Base-by-base conservation (phyloP, 306 rosid species). In the Lotus japonicus region DNA sequence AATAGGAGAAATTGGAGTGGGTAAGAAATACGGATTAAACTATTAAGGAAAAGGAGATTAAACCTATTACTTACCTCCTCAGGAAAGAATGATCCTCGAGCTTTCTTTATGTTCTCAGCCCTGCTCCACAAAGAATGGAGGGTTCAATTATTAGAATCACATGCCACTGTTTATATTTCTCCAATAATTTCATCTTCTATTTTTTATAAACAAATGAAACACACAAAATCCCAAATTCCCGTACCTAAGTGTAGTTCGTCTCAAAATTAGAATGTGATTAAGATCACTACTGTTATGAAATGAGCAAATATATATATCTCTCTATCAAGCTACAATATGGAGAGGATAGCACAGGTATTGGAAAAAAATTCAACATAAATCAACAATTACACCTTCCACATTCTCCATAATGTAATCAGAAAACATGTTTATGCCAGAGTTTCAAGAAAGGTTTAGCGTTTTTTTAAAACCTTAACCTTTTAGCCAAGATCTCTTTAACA, bases 31-130 rank as follows among this genome's bases (percentile, higher is more conserved):
- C 54, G 23, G 26, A 56, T 45, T 58, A 14, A 14, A 15, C 12
- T 41, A 75, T 7, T 17, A 53, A 68, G 64, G 28, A 79, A 31
- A 31, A 31, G 7, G 7, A 31, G 36, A 31, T 31, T 0, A 5
- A 31, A 31, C 36, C 2, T 31, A 31, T 31, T 64, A 51, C 51
- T 81, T 83, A 92, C 98, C 88, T 92, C 98, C 80, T 92, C 98
- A 0, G 89, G 82, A 31, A 89, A 84, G 79, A 73, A 84, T 54
- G 79, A 79, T 69, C 95, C 95, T 62, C 86, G 85, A 55, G 91
- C 92, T 79, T 83, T 89, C 76, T 89, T 92, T 50, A 92, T 79
- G 59, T 66, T 75, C 11, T 80, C 91, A 58, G 90, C 85, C 95
- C 98, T 92, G 89, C 50, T 74, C 66, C 39, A 77, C 33, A 72